Conservation (phyloP, 768 basidiomycete species). For the Pleurotus salmoneostramineus region DNA sequence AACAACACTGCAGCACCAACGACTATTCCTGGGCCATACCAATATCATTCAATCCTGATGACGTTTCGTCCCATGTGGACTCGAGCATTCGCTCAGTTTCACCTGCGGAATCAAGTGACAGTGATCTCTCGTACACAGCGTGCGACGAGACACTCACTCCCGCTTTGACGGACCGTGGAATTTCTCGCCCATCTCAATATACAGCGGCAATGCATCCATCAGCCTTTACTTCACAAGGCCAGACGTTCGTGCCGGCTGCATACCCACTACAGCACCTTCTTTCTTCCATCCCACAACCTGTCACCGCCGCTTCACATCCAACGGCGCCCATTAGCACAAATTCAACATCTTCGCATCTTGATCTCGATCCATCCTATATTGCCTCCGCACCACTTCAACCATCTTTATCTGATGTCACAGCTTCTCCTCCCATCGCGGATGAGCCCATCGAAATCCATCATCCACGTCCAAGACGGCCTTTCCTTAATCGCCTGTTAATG, state of each 20-base stretch:
- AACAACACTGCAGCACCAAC: neutral
- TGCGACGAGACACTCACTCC: neutral
- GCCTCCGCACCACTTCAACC: slow-evolving; percentile 1
- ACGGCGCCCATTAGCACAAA: neutral
- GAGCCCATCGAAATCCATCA: slow-evolving; percentile 35
- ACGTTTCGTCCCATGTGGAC: neutral
- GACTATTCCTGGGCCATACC: neutral
- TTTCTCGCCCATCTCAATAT: neutral
- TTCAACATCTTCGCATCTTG: slow-evolving; percentile 4
- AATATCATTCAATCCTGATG: neutral
- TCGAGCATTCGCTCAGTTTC: neutral
- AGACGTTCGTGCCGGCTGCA: neutral
- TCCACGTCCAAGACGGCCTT: slow-evolving; percentile 40
- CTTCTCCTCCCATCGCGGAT: slow-evolving; percentile 13
- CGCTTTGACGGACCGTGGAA: neutral
- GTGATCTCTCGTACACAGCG: slow-evolving; percentile 6
- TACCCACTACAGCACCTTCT: neutral
- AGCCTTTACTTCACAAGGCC: neutral
- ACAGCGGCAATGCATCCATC: neutral
- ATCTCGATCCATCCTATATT: slow-evolving; percentile 6
- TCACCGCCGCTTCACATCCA: slow-evolving; percentile 5
- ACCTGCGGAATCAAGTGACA: slow-evolving; percentile 8
- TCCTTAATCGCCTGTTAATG: slow-evolving; percentile 40
- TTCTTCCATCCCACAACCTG: neutral
- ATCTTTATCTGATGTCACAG: neutral